Base-by-base conservation (phyloP, 202 grass and related monocot species). In the Elaeis oleifera region DNA sequence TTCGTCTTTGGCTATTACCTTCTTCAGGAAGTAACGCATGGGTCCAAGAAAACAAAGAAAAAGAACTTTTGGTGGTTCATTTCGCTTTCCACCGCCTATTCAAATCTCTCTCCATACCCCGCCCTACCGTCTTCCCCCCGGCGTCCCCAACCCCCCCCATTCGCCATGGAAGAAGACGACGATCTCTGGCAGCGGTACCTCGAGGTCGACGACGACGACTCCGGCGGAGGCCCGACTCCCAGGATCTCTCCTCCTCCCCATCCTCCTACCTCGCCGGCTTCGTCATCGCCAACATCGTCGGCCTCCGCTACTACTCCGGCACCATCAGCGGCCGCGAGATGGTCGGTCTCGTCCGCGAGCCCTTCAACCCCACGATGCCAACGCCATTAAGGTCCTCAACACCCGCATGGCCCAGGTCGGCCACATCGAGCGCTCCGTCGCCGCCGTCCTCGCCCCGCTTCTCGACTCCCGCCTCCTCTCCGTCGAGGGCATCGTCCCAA, bases 321-420 rank as follows among this genome's bases (percentile, higher is more conserved):
- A 56, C 21, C 16, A 29, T 96, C 70, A 56, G 22, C 76, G 74
- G 81, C 67, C 84, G 79, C 53, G 87, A 84, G 60, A 17, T 31
- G 69, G 83, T 88, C 51, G 69, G 59, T 60, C 81, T 96, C 32
- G 59, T 76, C 62, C 92, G 87, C 18, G 65, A 96, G 50, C 92
- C 92, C 24, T 84, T 81, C 61, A 91, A 91, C 74, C 16, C 0
- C 25, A 72, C 68, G 87, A 96, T 60, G 11, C 7, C 68, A 96
- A 96, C 79, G 87, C 87, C 61, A 89, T 96, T 67, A 57, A 63
- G 27, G 87, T 89, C 59, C 9, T 70, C 71, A 91, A 83, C 70
- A 9, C 17, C 71, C 84, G 79, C 17, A 44, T 26, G 50, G 22
- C 1, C 1, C 54, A 84, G 75, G 68, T 81, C 0, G 92, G 92